Base-by-base conservation (phyloP, 2,329 filamentous ascomycete species). In the Zopfia rhizophila region DNA sequence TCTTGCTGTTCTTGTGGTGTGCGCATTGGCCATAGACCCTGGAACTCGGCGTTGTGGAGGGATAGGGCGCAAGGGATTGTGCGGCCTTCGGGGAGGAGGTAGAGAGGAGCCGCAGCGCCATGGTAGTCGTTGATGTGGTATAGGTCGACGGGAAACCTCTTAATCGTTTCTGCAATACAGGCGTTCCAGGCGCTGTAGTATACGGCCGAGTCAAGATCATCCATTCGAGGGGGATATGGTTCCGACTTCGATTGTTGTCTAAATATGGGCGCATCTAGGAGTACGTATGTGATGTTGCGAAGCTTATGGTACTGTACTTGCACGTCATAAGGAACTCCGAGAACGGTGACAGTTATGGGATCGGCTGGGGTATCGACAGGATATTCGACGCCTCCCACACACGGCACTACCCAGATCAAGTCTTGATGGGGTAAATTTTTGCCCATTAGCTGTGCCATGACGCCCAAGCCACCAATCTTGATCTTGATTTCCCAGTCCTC, bases 141-240 rank as follows among this genome's bases (percentile, higher is more conserved):
- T 55, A 86, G 82, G 47, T 85, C 56, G 25, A 60, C 74, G 0
- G 81, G 77, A 63, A 88, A 88, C 12, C 85, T 80, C 44, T 78
- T 78, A 54, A 87, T 80, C 1, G 83, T 73, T 55, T 85, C 78
- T 6, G 85, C 83, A 56, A 88, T 87, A 63, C 85, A 88, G 64
- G 84, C 82, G 53, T 88, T 88, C 85, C 85, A 88, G 3, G 83
- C 84, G 2, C 83, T 86, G 63, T 88, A 88, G 68, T 87, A 86
- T 32, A 88, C 82, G 10, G 85, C 85, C 52, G 80, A 84, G 51
- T 86, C 83, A 41, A 88, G 74, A 61, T 88, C 85, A 61, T 88
- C 85, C 85, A 88, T 88, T 22, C 85, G 80, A 27, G 83, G 75
- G 12, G 85, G 85, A 58, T 88, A 88, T 0, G 85, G 85, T 51